These are phyloP conservation scores for Leccinum boreale DNA, from an alignment of 768 basidiomycete species.

Conservation along the genomic window DNA sequence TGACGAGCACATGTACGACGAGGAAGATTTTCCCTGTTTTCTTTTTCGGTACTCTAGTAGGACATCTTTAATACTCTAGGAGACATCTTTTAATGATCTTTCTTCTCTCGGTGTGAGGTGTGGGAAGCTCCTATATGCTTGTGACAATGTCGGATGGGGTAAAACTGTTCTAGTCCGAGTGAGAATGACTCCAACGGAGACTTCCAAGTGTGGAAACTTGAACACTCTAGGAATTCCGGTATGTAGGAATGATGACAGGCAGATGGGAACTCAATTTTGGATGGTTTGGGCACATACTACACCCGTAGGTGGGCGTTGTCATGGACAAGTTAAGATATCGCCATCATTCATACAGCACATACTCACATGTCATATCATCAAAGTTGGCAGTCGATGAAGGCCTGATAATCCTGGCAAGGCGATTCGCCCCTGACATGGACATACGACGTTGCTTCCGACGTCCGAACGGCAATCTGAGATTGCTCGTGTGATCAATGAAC, in stretches of 20 bases:
- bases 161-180: not conserved
- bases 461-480: not conserved
- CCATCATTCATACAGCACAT: not conserved
- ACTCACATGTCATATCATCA: not conserved
- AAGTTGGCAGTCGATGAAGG: not conserved
- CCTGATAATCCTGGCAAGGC: not conserved
- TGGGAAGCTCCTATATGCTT: not conserved
- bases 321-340: not conserved
- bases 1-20: not conserved
- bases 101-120: not conserved
- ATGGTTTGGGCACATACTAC: not conserved
- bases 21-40: not conserved
- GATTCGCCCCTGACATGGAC: not conserved
- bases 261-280: not conserved
- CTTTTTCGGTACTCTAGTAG: not conserved
- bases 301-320: not conserved
- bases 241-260: not conserved
- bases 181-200: not conserved
- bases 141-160: not conserved
- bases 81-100: not conserved
- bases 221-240: not conserved
- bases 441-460: not conserved
- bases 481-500: not conserved
- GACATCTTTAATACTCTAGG: not conserved
- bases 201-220: too few relatives aligned